These are phyloP conservation scores for Populus tremula DNA, from an alignment of 345 rosid species.

Conservation along the genomic window DNA sequence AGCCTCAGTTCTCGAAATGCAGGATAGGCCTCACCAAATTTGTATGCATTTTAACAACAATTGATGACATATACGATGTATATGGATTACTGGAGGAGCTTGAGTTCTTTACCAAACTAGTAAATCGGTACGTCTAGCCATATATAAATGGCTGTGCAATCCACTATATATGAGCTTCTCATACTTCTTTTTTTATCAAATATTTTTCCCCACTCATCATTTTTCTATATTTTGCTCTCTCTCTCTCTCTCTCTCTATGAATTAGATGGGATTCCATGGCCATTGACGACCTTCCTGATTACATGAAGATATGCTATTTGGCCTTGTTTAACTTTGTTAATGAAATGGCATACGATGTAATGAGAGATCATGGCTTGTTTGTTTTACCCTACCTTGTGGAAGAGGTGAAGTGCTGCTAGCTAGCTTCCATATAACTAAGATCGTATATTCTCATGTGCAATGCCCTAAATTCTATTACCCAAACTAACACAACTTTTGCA, in stretches of 20 bases:
- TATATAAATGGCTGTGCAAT: background rate
- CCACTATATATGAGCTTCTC: too few species aligned
- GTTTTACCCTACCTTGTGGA: background rate
- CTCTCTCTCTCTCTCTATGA: background rate
- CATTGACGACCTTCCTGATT: background rate
- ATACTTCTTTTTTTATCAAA: too few species aligned
- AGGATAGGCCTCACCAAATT: slow-evolving; percentile 14
- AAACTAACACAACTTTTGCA: too few species aligned
- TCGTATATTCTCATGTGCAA: background rate
- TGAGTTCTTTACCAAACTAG: slow-evolving; percentile 15
- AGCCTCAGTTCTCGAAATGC: slow-evolving; percentile 12
- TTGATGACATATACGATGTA: slow-evolving; percentile 25
- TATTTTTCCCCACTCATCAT: too few species aligned
- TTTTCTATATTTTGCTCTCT: background rate
- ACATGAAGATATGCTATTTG: slow-evolving; percentile 3
- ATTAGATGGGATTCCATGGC: background rate
- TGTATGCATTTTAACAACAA: slow-evolving; percentile 10
- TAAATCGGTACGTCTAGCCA: background rate
- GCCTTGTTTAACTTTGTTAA: background rate
- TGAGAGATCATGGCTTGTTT: background rate
- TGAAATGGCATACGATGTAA: background rate
- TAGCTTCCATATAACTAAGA: too few species aligned
- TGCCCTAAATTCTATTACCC: background rate
- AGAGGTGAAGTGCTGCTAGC: background rate
- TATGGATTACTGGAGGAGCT: slow-evolving; percentile 21